Conservation (phyloP, 2,329 filamentous ascomycete genomes). For the Thielaviopsis euricoi region DNA sequence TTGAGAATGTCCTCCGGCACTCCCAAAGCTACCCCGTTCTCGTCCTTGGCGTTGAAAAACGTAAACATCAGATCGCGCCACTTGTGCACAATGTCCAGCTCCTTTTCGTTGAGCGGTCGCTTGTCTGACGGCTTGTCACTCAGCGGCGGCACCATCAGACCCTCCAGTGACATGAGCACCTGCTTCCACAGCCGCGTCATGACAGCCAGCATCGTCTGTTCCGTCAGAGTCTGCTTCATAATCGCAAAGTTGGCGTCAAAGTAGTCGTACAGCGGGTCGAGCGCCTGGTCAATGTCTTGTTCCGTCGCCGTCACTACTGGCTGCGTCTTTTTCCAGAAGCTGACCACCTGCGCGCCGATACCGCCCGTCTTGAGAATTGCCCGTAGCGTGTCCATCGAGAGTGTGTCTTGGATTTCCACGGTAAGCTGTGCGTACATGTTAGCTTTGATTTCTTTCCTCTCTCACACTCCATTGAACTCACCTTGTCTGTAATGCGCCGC, state of each 20-base stretch:
- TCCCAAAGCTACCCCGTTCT: slow-evolving; percentile 67
- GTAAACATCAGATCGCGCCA: slow-evolving; percentile 83
- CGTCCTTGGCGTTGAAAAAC: slow-evolving; percentile 90
- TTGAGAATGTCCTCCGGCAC: slow-evolving; percentile 85
- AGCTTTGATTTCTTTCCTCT: neutral
- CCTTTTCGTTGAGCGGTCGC: slow-evolving; percentile 65
- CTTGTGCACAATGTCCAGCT: slow-evolving; percentile 86
- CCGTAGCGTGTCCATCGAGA: slow-evolving; percentile 69
- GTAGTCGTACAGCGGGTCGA: slow-evolving; percentile 77
- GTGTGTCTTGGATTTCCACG: slow-evolving; percentile 75
- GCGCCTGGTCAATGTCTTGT: slow-evolving; percentile 60
- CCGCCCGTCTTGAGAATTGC: slow-evolving; percentile 55
- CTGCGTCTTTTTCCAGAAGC: slow-evolving; percentile 44
- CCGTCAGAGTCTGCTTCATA: slow-evolving; percentile 92
- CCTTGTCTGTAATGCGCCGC: slow-evolving; percentile 93
- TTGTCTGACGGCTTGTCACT: slow-evolving; percentile 89
- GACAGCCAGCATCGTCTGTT: slow-evolving; percentile 92
- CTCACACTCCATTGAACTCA: slow-evolving; percentile 22
- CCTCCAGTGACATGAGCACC: slow-evolving; percentile 79
- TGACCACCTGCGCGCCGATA: slow-evolving; percentile 56
- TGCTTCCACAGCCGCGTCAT: slow-evolving; percentile 99
- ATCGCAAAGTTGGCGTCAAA: slow-evolving; percentile 98
- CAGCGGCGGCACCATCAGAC: slow-evolving; percentile 75
- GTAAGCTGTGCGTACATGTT: slow-evolving; percentile 44
- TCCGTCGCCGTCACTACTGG: slow-evolving; percentile 44